phyloP scores from a whole-genome alignment of 2,329 filamentous ascomycete species.

The Xylaria arbuscula region DNA sequence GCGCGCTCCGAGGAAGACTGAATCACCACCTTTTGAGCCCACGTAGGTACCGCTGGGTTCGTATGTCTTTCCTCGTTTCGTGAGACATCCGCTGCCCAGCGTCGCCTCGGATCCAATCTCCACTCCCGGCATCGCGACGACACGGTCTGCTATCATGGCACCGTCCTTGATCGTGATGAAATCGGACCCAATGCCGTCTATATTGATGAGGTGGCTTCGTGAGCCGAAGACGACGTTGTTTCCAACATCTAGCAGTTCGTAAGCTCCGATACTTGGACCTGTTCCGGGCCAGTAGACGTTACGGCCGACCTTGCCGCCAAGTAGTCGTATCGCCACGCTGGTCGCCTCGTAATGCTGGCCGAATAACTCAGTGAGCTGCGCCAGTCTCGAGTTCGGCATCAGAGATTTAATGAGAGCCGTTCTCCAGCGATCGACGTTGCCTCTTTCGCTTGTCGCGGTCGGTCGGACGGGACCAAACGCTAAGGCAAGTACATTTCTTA shows the following conservation, averaged over 20 bases:
- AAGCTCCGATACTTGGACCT: conserved; percentile 64
- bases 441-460: conserved; percentile 47
- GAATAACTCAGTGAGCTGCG: conserved; percentile 62
- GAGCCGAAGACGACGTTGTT: conserved; percentile 71
- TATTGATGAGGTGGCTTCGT: conserved; percentile 63
- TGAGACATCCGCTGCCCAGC: conserved; percentile 65
- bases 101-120: conserved; percentile 60
- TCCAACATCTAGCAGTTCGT: conserved; percentile 65
- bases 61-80: conserved; percentile 59
- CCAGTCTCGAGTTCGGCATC: conserved; percentile 57
- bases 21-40: conserved; percentile 32
- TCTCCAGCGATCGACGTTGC: conserved; percentile 57
- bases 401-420: conserved; percentile 58
- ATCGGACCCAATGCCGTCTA: conserved; percentile 62
- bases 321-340: conserved; percentile 60
- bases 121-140: conserved; percentile 63
- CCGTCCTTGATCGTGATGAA: conserved; percentile 59
- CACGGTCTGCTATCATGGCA: conserved; percentile 68
- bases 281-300: conserved; percentile 69
- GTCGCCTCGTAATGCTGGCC: conserved; percentile 67
- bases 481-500: conserved; percentile 56
- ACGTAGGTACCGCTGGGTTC: conserved; percentile 33
- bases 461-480: conserved; percentile 54
- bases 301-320: conserved; percentile 64
- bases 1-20: conserved; percentile 27